Conservation (phyloP, 148 eudicot genomes). For the Heliamphora exappendiculata region DNA sequence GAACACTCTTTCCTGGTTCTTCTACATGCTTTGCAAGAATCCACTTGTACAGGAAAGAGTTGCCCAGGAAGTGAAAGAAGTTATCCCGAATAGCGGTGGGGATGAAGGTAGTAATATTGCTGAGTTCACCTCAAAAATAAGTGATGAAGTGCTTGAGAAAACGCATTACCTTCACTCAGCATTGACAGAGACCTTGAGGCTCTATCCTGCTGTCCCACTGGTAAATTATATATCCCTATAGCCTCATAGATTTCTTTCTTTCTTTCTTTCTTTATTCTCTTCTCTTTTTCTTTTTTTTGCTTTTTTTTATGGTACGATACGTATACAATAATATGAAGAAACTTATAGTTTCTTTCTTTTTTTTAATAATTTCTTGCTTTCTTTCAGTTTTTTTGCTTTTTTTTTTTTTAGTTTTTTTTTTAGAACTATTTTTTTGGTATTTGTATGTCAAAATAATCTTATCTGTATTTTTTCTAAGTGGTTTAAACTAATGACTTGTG, state of each 20-base stretch:
- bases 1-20: slow-evolving; percentile 62
- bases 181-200: slow-evolving; percentile 35
- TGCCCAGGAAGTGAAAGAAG: slow-evolving; percentile 36
- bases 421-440: no score
- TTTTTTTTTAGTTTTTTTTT: no score
- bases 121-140: slow-evolving; percentile 16
- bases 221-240: slow-evolving; percentile 10
- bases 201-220: slow-evolving; percentile 37
- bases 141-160: slow-evolving; percentile 31
- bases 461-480: no score
- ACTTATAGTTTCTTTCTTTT: no score
- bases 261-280: neutral
- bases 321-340: no score
- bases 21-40: slow-evolving; percentile 61
- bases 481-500: no score
- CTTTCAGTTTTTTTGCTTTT: no score
- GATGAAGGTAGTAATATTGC: slow-evolving; percentile 16
- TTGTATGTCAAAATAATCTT: no score
- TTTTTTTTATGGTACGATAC: no score
- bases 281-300: no score
- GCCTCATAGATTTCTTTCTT: neutral
- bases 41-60: slow-evolving; percentile 54
- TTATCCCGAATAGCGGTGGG: slow-evolving; percentile 8
- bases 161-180: slow-evolving; percentile 40
- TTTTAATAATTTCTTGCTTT: no score